Percentiles rank a stretch among this genome's conserved stretches.
These are phyloP conservation scores for Zygoascus sp. DNA, from an alignment of 1,139 yeast genomes.

Conservation along the genomic window DNA sequence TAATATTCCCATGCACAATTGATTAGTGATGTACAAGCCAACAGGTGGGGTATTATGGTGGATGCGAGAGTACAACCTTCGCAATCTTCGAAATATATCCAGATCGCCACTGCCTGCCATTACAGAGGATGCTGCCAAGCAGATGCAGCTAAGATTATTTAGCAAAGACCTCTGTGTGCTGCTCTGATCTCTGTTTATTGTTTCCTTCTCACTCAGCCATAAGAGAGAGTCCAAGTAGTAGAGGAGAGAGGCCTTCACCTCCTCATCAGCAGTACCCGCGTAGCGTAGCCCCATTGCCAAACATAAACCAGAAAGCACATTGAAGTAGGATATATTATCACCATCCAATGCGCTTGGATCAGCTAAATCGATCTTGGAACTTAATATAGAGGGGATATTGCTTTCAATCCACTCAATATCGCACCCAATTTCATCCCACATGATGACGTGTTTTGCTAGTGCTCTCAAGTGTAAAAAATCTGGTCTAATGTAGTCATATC, in stretches of 20 bases:
- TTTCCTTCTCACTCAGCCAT: slow-evolving; percentile 46
- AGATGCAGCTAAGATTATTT: slow-evolving; percentile 55
- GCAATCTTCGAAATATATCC: slow-evolving; percentile 64
- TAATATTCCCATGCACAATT: slow-evolving; percentile 79
- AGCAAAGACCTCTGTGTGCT: slow-evolving; percentile 55
- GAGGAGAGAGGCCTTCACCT: slow-evolving; percentile 58
- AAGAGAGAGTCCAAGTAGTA: slow-evolving; percentile 58
- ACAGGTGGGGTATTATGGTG: slow-evolving; percentile 37
- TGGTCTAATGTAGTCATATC: slow-evolving; percentile 73
- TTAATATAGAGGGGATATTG: slow-evolving; percentile 23
- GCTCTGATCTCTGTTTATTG: slow-evolving; percentile 53
- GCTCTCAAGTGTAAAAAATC: slow-evolving; percentile 69
- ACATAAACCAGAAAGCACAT: slow-evolving; percentile 71
- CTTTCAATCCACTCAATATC: slow-evolving; percentile 52
- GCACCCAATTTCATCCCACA: slow-evolving; percentile 66
- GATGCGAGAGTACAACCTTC: slow-evolving; percentile 55
- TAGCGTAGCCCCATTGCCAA: slow-evolving; percentile 68
- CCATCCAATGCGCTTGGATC: slow-evolving; percentile 44
- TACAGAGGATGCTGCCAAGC: slow-evolving; percentile 62
- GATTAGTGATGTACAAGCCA: slow-evolving; percentile 75
- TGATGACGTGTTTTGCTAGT: slow-evolving; percentile 62
- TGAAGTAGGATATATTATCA: slow-evolving; percentile 60
- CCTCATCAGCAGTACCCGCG: slow-evolving; percentile 63
- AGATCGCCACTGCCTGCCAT: slow-evolving; percentile 94
- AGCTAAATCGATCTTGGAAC: slow-evolving; percentile 24